These are phyloP conservation scores for Cyclotella kingstonii DNA, from an alignment of 108 stramenopile genomes.

Conservation along the genomic window DNA sequence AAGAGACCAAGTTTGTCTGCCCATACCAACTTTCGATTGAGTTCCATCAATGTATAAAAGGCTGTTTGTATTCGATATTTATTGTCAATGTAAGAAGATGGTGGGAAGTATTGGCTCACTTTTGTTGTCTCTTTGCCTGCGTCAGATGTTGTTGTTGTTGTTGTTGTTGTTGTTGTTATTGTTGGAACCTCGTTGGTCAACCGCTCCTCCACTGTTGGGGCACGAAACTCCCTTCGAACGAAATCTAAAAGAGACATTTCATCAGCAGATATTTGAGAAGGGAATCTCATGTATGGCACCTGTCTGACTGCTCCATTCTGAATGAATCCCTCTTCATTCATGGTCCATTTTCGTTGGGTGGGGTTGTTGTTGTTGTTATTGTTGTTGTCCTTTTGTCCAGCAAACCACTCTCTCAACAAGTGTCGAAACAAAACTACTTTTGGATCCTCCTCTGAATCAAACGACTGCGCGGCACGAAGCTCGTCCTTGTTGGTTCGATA, in stretches of 20 bases:
- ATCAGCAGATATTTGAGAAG: slow-evolving; percentile 27
- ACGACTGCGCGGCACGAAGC: slow-evolving; percentile 5
- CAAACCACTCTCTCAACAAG: slow-evolving; percentile 61
- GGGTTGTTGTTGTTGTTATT: slow-evolving; percentile 39
- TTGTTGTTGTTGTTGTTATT: not conserved
- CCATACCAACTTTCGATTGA: slow-evolving; percentile 75
- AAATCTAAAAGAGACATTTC: slow-evolving; percentile 35
- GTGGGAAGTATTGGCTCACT: slow-evolving; percentile 15
- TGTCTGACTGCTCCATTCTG: slow-evolving; percentile 19
- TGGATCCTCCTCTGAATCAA: slow-evolving; percentile 31
- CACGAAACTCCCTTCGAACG: slow-evolving; percentile 77
- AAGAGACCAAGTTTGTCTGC: slow-evolving; percentile 45
- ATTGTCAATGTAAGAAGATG: slow-evolving; percentile 47
- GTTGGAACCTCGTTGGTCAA: not conserved
- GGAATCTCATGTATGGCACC: slow-evolving; percentile 39
- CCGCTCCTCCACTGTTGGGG: slow-evolving; percentile 22
- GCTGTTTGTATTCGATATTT: slow-evolving; percentile 55
- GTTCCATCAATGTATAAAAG: slow-evolving; percentile 61
- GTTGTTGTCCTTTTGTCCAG: slow-evolving; percentile 17
- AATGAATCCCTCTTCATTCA: slow-evolving; percentile 29
- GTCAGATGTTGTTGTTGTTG: not conserved
- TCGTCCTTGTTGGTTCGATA: slow-evolving; percentile 7
- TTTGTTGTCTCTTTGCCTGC: not conserved
- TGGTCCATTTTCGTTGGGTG: slow-evolving; percentile 20
- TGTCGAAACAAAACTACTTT: slow-evolving; percentile 58